Conservation (phyloP, 2,329 filamentous ascomycete species). For the Paraphaeosphaeria sporulosa region DNA sequence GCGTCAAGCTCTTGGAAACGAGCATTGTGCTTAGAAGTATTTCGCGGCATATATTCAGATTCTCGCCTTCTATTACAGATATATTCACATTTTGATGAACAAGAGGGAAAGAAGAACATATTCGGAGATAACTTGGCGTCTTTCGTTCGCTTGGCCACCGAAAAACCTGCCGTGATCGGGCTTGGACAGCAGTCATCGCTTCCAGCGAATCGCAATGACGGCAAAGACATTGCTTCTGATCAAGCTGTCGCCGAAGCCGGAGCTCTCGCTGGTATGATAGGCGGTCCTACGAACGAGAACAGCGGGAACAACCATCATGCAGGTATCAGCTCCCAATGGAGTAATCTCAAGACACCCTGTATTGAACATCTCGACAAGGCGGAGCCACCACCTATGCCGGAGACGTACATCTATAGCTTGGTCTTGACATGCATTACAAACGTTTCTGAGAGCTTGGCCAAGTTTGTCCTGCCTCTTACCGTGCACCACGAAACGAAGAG, state of each 20-base stretch:
- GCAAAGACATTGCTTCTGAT: slow-evolving; percentile 69
- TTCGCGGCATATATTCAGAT: slow-evolving; percentile 85
- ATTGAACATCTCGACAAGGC: slow-evolving; percentile 95
- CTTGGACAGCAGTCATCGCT: slow-evolving; percentile 88
- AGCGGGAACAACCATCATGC: slow-evolving; percentile 68
- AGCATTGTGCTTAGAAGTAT: slow-evolving; percentile 88
- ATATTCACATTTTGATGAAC: slow-evolving; percentile 79
- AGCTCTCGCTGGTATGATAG: slow-evolving; percentile 86
- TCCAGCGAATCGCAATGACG: slow-evolving; percentile 68
- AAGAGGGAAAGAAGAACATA: slow-evolving; percentile 75
- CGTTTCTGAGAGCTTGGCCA: slow-evolving; percentile 89
- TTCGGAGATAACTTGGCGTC: slow-evolving; percentile 83
- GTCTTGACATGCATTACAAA: slow-evolving; percentile 88
- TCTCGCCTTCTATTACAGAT: slow-evolving; percentile 79
- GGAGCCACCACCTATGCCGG: slow-evolving; percentile 81
- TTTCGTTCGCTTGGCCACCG: slow-evolving; percentile 90
- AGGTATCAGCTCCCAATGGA: slow-evolving; percentile 93
- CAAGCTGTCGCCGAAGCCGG: slow-evolving; percentile 90
- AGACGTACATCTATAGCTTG: slow-evolving; percentile 92
- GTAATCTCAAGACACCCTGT: slow-evolving; percentile 82
- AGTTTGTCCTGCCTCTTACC: slow-evolving; percentile 90
- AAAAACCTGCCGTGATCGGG: slow-evolving; percentile 88
- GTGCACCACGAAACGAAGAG: slow-evolving; percentile 73
- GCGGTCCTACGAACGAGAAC: slow-evolving; percentile 66
- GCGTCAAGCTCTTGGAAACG: slow-evolving; percentile 81